Conservation (phyloP, 306 rosid species). For the Quercus rubra region DNA sequence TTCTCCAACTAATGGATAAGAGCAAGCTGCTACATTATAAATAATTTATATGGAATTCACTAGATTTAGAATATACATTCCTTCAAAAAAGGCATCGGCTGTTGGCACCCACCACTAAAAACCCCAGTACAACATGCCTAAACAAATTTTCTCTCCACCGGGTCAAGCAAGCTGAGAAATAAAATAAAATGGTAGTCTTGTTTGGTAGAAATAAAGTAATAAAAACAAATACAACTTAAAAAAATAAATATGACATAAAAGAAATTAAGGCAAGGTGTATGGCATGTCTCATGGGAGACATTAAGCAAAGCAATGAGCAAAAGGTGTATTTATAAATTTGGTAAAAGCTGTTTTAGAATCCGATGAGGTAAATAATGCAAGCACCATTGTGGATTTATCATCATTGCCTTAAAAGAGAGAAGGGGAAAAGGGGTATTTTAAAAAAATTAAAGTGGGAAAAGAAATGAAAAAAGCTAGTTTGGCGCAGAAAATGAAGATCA, state of each 20-base stretch:
- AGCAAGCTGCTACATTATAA: conserved; percentile 18
- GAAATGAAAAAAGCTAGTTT: conserved; percentile 15
- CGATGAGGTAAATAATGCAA: conserved; percentile 24
- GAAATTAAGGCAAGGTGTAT: neutral
- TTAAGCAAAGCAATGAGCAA: conserved; percentile 27
- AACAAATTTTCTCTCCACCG: conserved; percentile 1
- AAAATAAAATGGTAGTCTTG: neutral
- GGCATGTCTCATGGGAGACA: neutral
- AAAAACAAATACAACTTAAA: neutral
- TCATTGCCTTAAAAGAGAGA: conserved; percentile 23
- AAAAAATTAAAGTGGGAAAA: neutral
- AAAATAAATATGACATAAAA: neutral
- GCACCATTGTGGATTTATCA: conserved; percentile 39
- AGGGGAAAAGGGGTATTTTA: neutral
- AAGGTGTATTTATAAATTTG: conserved; percentile 19
- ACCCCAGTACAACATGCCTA: conserved; percentile 17
- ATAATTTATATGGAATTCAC: conserved; percentile 17
- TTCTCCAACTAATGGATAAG: conserved; percentile 23
- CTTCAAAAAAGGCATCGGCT: conserved; percentile 13
- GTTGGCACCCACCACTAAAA: conserved; percentile 37
- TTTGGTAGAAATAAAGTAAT: neutral
- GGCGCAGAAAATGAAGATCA: conserved; percentile 10
- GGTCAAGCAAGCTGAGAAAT: neutral
- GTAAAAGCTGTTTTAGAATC: neutral
- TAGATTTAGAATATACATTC: conserved; percentile 14